phyloP scores from a whole-genome alignment of 2,329 filamentous ascomycete genomes.

The Rugonectria rugulosa region DNA sequence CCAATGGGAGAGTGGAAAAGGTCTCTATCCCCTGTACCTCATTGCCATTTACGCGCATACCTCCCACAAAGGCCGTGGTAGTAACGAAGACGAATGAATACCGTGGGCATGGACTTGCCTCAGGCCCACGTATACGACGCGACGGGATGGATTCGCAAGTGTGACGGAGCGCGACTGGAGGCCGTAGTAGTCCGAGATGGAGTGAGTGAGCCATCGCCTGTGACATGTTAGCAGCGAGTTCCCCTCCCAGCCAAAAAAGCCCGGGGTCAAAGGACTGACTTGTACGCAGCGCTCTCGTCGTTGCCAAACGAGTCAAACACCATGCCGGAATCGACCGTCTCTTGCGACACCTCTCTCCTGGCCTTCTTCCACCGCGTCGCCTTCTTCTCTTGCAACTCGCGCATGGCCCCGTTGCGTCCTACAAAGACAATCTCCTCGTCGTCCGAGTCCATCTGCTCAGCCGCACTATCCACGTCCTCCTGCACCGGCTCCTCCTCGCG shows the following conservation, averaged over 20 bases:
- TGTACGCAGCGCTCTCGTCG: conserved; percentile 81
- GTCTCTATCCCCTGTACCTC: background rate
- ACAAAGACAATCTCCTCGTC: conserved; percentile 95
- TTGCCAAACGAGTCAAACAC: conserved; percentile 82
- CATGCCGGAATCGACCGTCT: conserved; percentile 68
- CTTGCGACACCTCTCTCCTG: conserved; percentile 61
- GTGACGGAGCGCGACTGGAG: conserved; percentile 84
- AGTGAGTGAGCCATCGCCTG: conserved; percentile 91
- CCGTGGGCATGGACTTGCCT: conserved; percentile 53
- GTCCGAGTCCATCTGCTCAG: conserved; percentile 54
- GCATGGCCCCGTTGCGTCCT: conserved; percentile 71
- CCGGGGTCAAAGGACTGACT: conserved; percentile 60
- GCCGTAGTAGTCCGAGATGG: conserved; percentile 91
- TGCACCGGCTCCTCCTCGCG: conserved; percentile 21
- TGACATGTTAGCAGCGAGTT: conserved; percentile 9
- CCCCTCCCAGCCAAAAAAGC: background rate
- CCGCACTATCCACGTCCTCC: conserved; percentile 40
- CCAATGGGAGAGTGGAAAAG: conserved; percentile 2
- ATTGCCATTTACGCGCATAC: conserved; percentile 52
- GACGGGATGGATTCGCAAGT: conserved; percentile 71
- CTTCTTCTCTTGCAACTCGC: conserved; percentile 46
- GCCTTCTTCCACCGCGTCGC: conserved; percentile 55
- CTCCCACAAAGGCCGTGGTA: conserved; percentile 72
- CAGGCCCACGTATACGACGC: conserved; percentile 85
- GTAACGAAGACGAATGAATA: conserved; percentile 40